These are phyloP conservation scores for Clarireedia monteithiana DNA, from an alignment of 2,329 filamentous ascomycete species.

Conservation along the genomic window DNA sequence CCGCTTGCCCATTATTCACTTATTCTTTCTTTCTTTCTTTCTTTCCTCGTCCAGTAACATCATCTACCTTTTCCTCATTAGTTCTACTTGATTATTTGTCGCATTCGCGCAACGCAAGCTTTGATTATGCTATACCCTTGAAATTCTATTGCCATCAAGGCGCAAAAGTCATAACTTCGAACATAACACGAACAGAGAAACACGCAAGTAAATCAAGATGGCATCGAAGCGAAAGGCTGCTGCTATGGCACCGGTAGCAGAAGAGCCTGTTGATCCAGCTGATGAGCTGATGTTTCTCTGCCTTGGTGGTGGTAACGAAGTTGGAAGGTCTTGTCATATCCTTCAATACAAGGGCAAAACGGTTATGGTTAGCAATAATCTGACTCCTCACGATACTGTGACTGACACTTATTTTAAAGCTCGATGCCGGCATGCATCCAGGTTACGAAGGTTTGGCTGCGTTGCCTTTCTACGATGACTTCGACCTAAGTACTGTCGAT, in stretches of 20 bases:
- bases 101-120: not conserved
- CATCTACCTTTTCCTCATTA: not conserved
- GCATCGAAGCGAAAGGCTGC: slow-evolving; percentile 87
- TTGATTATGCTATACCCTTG: not conserved
- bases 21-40: not conserved
- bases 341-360: slow-evolving; percentile 99
- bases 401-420: slow-evolving; percentile 40
- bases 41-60: not conserved
- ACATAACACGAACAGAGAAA: not conserved
- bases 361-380: slow-evolving; percentile 67
- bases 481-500: slow-evolving; percentile 94
- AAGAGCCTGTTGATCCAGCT: slow-evolving; percentile 85
- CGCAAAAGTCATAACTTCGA: not conserved
- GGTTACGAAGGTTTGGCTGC: slow-evolving; percentile 91
- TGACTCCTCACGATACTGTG: not conserved
- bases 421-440: slow-evolving; percentile 95
- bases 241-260: slow-evolving; percentile 59
- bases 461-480: slow-evolving; percentile 96
- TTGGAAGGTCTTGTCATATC: slow-evolving; percentile 94
- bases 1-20: not conserved
- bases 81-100: not conserved
- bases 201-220: slow-evolving; percentile 45
- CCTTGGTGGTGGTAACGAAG: slow-evolving; percentile 91
- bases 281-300: slow-evolving; percentile 94
- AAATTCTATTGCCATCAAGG: slow-evolving; percentile 1